Percentiles rank a stretch among this genome's conserved stretches.
phyloP scores from a whole-genome alignment of 139 green algal genomes.

The Coccomyxa sp. region DNA sequence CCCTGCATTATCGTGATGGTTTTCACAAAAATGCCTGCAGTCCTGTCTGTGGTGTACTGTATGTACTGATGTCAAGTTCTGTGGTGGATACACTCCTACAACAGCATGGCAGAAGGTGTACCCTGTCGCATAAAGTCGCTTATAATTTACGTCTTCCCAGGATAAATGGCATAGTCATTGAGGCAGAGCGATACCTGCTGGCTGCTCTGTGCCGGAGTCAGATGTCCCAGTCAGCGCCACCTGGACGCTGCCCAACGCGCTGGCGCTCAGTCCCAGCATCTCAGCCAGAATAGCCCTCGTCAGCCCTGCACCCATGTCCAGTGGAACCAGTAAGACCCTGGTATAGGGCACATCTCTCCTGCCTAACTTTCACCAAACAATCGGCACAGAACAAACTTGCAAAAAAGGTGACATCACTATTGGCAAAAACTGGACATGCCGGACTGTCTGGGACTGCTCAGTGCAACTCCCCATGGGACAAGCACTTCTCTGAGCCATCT shows the following conservation, averaged over 20 bases:
- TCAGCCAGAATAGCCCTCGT: slow-evolving; percentile 39
- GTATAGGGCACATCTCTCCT: not conserved
- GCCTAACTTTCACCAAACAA: not conserved
- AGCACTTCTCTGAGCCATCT: too few species aligned
- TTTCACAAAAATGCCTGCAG: not conserved
- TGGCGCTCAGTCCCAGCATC: slow-evolving; percentile 37
- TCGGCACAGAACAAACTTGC: not conserved
- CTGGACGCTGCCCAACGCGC: slow-evolving; percentile 35
- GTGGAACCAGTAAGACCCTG: not conserved
- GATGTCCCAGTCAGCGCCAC: slow-evolving; percentile 30
- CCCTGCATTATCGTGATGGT: not conserved
- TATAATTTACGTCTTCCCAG: not conserved
- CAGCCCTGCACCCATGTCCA: slow-evolving; percentile 16
- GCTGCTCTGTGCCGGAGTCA: not conserved
- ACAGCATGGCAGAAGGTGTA: not conserved
- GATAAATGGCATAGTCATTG: not conserved
- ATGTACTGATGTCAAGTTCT: too few species aligned
- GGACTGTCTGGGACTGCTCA: too few species aligned
- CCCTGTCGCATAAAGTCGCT: too few species aligned
- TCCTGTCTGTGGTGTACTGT: too few species aligned
- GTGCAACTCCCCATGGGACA: too few species aligned
- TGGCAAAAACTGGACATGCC: not conserved
- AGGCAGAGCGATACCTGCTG: not conserved
- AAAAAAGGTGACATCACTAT: not conserved
- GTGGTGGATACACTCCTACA: not conserved